Percentiles rank a stretch among this genome's conserved stretches.
Evolutionary conservation across 441 rosid species (phyloP).

Genomic region (Lepidium campestre): DNA sequence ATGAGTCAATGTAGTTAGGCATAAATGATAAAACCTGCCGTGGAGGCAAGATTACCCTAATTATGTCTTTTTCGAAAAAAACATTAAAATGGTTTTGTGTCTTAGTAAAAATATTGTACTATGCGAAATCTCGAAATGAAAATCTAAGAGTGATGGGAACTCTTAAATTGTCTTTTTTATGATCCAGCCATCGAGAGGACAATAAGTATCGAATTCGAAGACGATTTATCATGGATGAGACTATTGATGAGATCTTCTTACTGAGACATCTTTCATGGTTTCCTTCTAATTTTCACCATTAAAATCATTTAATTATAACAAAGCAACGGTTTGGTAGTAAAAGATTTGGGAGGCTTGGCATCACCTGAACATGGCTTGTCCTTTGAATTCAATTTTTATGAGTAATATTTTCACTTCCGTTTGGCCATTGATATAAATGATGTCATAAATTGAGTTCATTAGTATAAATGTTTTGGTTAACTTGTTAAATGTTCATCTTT

Average conservation of each 20-base stretch:
- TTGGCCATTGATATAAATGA: neutral
- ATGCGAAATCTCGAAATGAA: neutral
- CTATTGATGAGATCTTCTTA: neutral
- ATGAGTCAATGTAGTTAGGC: neutral
- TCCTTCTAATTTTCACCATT: too few species aligned
- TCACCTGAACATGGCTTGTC: too few species aligned
- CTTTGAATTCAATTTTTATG: too few species aligned
- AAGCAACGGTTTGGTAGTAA: too few species aligned
- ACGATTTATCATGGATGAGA: too few species aligned
- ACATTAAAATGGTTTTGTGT: neutral
- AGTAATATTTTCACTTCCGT: neutral
- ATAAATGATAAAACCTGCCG: neutral
- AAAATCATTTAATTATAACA: neutral
- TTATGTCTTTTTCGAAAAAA: neutral
- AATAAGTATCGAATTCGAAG: neutral
- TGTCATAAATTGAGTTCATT: neutral
- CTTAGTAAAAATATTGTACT: neutral
- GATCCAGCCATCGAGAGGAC: neutral
- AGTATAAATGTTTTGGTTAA: too few species aligned
- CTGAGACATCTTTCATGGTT: constrained; percentile 37
- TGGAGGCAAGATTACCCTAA: neutral
- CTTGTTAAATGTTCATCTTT: too few species aligned
- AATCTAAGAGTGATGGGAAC: neutral
- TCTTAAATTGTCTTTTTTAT: neutral
- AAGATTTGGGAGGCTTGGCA: neutral